Evolutionary conservation across 306 rosid species (phyloP).

Genomic region (Quercus dentata): DNA sequence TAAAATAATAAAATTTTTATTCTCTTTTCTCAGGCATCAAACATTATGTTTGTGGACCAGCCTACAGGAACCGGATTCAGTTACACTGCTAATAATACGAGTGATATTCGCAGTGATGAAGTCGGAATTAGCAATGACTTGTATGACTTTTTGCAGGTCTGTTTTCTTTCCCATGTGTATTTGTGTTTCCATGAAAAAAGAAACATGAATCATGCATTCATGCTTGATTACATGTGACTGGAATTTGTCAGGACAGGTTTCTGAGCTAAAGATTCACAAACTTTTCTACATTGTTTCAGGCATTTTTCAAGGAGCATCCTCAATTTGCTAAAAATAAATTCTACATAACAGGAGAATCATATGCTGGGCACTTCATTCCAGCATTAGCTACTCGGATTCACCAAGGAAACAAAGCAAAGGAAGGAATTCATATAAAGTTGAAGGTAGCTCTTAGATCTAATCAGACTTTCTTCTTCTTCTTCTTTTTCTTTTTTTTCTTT

Average conservation of each 20-base stretch:
- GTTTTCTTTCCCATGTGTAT: background rate
- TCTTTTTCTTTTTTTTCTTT: no score
- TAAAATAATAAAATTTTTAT: background rate
- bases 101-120: slow-evolving; percentile 77
- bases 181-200: background rate
- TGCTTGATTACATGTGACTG: background rate
- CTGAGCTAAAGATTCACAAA: background rate
- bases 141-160: slow-evolving; percentile 82
- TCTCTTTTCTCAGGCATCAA: slow-evolving; percentile 59
- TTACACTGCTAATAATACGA: slow-evolving; percentile 48
- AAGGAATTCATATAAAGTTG: slow-evolving; percentile 74
- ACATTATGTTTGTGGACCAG: slow-evolving; percentile 79
- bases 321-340: slow-evolving; percentile 65
- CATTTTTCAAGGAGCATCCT: slow-evolving; percentile 67
- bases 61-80: slow-evolving; percentile 96
- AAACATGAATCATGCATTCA: no score
- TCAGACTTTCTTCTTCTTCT: background rate
- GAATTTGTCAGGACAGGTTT: background rate
- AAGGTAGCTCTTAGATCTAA: slow-evolving; percentile 38
- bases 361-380: slow-evolving; percentile 95
- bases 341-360: slow-evolving; percentile 84
- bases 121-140: slow-evolving; percentile 60
- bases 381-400: slow-evolving; percentile 75
- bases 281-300: slow-evolving; percentile 38
- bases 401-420: slow-evolving; percentile 67